phyloP scores from a whole-genome alignment of 2,329 filamentous ascomycete genomes.

The Rachicladosporium sp. region DNA sequence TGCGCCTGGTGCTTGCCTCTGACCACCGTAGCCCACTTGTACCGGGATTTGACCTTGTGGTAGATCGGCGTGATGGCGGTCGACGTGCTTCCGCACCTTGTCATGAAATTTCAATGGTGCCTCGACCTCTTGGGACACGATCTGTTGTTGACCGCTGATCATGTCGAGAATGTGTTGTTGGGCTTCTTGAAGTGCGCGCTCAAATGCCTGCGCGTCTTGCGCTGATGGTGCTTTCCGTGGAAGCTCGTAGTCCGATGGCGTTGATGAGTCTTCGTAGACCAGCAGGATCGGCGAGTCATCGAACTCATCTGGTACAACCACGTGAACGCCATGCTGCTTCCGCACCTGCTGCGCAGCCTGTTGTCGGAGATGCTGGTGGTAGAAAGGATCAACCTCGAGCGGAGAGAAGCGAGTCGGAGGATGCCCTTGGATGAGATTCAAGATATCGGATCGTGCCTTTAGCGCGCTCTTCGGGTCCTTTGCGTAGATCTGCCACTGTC shows the following conservation, averaged over 20 bases:
- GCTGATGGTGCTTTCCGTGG: constrained; percentile 44
- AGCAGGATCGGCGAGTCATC: constrained; percentile 53
- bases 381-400: constrained; percentile 63
- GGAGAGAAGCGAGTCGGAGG: constrained; percentile 59
- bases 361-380: constrained; percentile 58
- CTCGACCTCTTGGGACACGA: constrained; percentile 41
- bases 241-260: constrained; percentile 39
- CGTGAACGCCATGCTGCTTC: constrained; percentile 57
- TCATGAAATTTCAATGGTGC: constrained; percentile 50
- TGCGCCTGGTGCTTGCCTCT: constrained; percentile 32
- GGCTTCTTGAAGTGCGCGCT: constrained; percentile 46
- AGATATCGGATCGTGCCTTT: constrained; percentile 63
- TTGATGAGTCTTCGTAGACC: constrained; percentile 58
- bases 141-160: constrained; percentile 42
- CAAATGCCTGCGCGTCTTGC: constrained; percentile 43
- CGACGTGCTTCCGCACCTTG: constrained; percentile 49
- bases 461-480: constrained; percentile 73
- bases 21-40: constrained; percentile 40
- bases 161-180: constrained; percentile 43
- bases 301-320: constrained; percentile 55
- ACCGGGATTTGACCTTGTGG: constrained; percentile 42
- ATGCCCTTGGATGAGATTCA: constrained; percentile 59
- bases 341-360: constrained; percentile 53
- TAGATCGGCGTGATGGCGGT: constrained; percentile 41
- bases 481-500: constrained; percentile 80